These are phyloP conservation scores for Wickerhamomyces bisporus DNA, from an alignment of 805 yeast species.

Conservation along the genomic window DNA sequence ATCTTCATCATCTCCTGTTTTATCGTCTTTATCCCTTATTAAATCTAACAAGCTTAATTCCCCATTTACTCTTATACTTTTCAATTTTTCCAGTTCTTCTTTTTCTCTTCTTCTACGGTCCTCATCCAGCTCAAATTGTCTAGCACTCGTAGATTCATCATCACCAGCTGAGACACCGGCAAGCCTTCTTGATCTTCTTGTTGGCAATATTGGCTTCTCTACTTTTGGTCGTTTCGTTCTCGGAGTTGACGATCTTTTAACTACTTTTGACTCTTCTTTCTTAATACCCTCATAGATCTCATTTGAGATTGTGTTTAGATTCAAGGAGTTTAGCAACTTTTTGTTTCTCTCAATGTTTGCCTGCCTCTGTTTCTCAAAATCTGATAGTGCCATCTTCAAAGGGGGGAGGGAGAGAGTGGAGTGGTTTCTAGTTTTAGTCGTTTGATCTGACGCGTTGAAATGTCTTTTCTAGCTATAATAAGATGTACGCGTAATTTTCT, in stretches of 20 bases:
- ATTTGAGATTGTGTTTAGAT: conserved; percentile 52
- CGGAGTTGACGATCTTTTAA: conserved; percentile 16
- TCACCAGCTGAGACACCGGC: conserved; percentile 66
- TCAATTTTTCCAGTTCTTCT: conserved; percentile 45
- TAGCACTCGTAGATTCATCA: conserved; percentile 26
- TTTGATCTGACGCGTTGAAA: too few relatives aligned
- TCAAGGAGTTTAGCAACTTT: conserved; percentile 64
- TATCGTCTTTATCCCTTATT: conserved; percentile 35
- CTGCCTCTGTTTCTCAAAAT: conserved; percentile 65
- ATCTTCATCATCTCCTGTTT: conserved; percentile 26
- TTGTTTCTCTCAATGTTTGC: conserved; percentile 82
- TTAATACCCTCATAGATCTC: conserved; percentile 47
- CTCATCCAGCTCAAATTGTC: conserved; percentile 19
- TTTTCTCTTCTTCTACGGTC: conserved; percentile 27
- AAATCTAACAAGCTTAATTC: conserved; percentile 61
- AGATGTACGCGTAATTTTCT: too few relatives aligned
- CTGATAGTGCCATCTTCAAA: conserved; percentile 35
- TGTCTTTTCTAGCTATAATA: too few relatives aligned
- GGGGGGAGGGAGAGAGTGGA: too few relatives aligned
- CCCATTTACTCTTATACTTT: conserved; percentile 57
- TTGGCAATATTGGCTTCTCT: conserved; percentile 39
- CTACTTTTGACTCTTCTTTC: conserved; percentile 25
- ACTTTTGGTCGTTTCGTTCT: conserved; percentile 19
- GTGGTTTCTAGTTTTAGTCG: too few relatives aligned
- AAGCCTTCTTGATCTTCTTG: conserved; percentile 72